Evolutionary conservation across 192 early-diverging fungal species (phyloP), one percentile per base, ranked within the genome.

Genomic region (Chytriomyces sp.): DNA sequence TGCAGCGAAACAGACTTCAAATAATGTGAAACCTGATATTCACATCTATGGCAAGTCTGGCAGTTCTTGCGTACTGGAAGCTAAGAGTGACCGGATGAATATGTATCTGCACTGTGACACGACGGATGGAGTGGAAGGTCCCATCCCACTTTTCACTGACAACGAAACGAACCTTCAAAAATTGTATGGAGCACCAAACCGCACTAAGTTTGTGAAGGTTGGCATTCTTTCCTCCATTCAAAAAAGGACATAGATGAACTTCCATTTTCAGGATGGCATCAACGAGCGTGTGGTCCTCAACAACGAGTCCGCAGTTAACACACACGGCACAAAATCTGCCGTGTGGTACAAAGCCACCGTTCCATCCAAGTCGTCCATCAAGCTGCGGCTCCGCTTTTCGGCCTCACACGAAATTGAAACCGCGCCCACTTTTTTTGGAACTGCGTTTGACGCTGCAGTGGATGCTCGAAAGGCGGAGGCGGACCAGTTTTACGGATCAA

Each of bases 91-190:
- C 4, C 52, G 22, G 17, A 22, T 68, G 17, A 5, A 52, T 33
- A 68, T 68, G 65, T 68, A 33, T 71, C 31, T 71, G 33, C 70
- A 71, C 36, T 71, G 58, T 61, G 59, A 59, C 22, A 28, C 58
- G 36, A 30, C 32, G 8, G 54, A 56, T 14, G 70, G 30, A 10
- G 26, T 39, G 14, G 72, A 56, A 37, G 31, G 26, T 1, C 81
- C 79, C 0, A 75, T 73, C 5, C 53, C 80, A 6, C 49, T 86
- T 5, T 86, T 86, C 57, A 81, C 81, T 28, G 82, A 84, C 39
- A 86, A 86, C 39, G 84, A 86, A 17, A 78, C 84, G 0, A 86
- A 86, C 44, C 26, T 65, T 2, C 12, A 78, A 26, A 73, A 68
- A 25, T 25, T 86, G 3, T 86, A 80, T 65, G 63, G 78, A 1